A percentile compares a stretch with the other conserved stretches of the same genome.
Conservation (phyloP, 768 basidiomycete genomes). For the Sarcomyxa edulis region DNA sequence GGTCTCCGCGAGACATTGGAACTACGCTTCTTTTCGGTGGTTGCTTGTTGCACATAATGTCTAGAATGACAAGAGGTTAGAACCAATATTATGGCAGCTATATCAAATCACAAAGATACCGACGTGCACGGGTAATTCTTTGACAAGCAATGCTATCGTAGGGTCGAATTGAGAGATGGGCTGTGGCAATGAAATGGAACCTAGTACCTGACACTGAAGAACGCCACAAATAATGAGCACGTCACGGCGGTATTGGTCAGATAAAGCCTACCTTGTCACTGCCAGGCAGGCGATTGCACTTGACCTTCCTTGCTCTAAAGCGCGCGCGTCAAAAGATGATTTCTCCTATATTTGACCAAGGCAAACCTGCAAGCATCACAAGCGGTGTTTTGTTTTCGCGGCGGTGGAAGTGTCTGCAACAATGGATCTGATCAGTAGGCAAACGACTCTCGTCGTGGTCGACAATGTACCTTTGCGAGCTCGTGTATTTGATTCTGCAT, state of each 20-base stretch:
- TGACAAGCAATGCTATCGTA: conserved; percentile 66
- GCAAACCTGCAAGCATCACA: conserved; percentile 86
- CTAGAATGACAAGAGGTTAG: conserved; percentile 27
- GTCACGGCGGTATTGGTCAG: conserved; percentile 10
- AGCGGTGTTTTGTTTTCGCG: conserved; percentile 88
- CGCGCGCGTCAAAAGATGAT: not conserved
- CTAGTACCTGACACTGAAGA: conserved; percentile 63
- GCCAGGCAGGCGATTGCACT: conserved; percentile 78
- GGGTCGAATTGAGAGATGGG: conserved; percentile 10
- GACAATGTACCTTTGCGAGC: no score
- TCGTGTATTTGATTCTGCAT: no score
- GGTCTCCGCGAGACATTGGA: conserved; percentile 55
- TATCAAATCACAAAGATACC: conserved; percentile 24
- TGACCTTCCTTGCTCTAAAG: conserved; percentile 77
- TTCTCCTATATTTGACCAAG: not conserved
- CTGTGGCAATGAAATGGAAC: conserved; percentile 4
- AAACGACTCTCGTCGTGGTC: no score
- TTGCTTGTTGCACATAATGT: conserved; percentile 79
- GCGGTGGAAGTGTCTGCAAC: conserved; percentile 76
- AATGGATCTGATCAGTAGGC: conserved; percentile 83
- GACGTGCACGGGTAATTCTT: conserved; percentile 94
- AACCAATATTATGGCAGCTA: conserved; percentile 7
- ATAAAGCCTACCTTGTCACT: conserved; percentile 63
- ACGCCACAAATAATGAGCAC: no score
- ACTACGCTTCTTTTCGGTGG: conserved; percentile 76